A percentile compares a stretch with the other conserved stretches of the same genome.
These are phyloP conservation scores for Pichia sp. DNA, from an alignment of 1,139 yeast genomes.

Conservation along the genomic window DNA sequence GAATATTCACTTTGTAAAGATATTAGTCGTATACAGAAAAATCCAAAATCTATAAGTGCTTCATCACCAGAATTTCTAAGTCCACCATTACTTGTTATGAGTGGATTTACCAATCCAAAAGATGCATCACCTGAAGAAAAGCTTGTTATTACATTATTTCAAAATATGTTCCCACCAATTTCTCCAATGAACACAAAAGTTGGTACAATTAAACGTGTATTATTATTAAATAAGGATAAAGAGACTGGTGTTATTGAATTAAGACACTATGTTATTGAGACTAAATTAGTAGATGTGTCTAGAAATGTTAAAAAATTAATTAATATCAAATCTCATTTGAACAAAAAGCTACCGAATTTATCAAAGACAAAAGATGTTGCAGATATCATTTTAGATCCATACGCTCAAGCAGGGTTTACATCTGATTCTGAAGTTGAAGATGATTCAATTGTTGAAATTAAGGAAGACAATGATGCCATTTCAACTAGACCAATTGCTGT, in stretches of 20 bases:
- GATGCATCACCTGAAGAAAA: conserved; percentile 65
- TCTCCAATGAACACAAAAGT: conserved; percentile 75
- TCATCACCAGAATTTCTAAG: conserved; percentile 56
- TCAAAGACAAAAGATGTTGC: conserved; percentile 65
- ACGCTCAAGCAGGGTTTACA: conserved; percentile 68
- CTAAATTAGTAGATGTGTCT: conserved; percentile 80
- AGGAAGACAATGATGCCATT: conserved; percentile 31
- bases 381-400: conserved; percentile 78
- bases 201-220: conserved; percentile 69
- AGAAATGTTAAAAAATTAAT: conserved; percentile 73
- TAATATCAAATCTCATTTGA: conserved; percentile 52
- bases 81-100: conserved; percentile 89
- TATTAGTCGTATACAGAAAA: conserved; percentile 58
- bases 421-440: conserved; percentile 94
- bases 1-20: conserved; percentile 81
- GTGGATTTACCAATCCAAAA: conserved; percentile 64
- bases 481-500: conserved; percentile 13
- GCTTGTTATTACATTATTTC: conserved; percentile 82
- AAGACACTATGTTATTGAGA: conserved; percentile 86
- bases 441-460: conserved; percentile 76
- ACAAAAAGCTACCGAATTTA: conserved; percentile 71
- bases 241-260: conserved; percentile 69
- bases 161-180: conserved; percentile 92
- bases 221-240: conserved; percentile 70
- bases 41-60: conserved; percentile 62